Percentiles rank a stretch among this genome's conserved stretches.
These are phyloP conservation scores for Cajanus cajan DNA, from an alignment of 306 rosid genomes.

Conservation along the genomic window DNA sequence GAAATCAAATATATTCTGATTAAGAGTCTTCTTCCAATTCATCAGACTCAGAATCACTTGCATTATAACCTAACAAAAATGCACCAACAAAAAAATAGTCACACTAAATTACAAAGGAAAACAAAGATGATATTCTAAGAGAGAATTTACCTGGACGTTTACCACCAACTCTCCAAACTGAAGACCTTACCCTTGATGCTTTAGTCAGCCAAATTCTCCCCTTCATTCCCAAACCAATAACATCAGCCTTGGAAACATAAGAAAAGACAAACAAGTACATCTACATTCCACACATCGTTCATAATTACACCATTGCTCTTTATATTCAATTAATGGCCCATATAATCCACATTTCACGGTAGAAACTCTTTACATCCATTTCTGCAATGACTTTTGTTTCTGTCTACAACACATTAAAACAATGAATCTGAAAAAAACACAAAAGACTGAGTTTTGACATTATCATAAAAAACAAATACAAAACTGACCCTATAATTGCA, in stretches of 20 bases:
- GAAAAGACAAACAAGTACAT: constrained; percentile 6
- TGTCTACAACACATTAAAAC: not conserved
- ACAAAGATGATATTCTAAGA: constrained; percentile 1
- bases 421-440: constrained; percentile 14
- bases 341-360: constrained; percentile 17
- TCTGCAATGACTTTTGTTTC: not conserved
- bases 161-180: constrained; percentile 87
- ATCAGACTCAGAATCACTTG: constrained; percentile 94
- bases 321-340: constrained; percentile 8
- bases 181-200: constrained; percentile 80
- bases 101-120: not conserved
- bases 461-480: not conserved
- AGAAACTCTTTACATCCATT: not conserved
- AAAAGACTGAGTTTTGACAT: not conserved
- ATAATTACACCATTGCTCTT: constrained; percentile 16
- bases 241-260: constrained; percentile 18
- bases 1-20: constrained; percentile 7
- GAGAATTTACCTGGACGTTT: constrained; percentile 80
- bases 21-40: constrained; percentile 62
- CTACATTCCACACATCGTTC: constrained; percentile 23
- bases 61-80: constrained; percentile 69
- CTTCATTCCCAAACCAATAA: constrained; percentile 44
- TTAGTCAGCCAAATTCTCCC: constrained; percentile 87
- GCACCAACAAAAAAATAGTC: not conserved
- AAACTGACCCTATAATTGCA: not conserved